A percentile compares a stretch with the other conserved stretches of the same genome.
Evolutionary conservation across 768 basidiomycete genomes (phyloP).

Genomic region (Neoboletus subvelutipes): DNA sequence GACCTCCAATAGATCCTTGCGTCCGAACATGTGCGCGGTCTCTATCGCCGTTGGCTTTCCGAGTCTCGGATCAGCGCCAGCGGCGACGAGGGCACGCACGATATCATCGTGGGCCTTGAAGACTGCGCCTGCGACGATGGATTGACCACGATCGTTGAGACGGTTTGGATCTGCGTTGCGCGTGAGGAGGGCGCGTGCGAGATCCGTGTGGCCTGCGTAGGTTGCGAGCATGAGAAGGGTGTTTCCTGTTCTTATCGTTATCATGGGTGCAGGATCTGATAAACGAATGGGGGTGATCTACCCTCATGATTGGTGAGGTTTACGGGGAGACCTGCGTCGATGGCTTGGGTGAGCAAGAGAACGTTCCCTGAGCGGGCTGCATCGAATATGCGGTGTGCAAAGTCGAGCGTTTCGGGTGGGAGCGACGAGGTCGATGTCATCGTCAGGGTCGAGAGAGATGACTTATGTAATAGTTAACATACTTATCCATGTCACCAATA

Average conservation of each 20-base stretch:
- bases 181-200: constrained; percentile 51
- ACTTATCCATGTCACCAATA: not conserved
- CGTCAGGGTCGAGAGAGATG: not conserved
- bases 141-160: constrained; percentile 69
- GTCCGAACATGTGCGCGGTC: constrained; percentile 65
- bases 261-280: no score
- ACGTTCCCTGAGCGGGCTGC: constrained; percentile 63
- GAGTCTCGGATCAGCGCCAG: constrained; percentile 59
- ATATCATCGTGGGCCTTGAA: constrained; percentile 72
- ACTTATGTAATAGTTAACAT: no score
- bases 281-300: no score
- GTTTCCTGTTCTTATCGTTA: constrained; percentile 48
- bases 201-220: constrained; percentile 62
- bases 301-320: constrained; percentile 77
- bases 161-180: constrained; percentile 66
- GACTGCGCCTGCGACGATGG: constrained; percentile 73
- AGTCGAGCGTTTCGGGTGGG: constrained; percentile 40
- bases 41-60: constrained; percentile 71
- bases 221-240: constrained; percentile 78
- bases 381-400: constrained; percentile 72
- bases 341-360: constrained; percentile 52
- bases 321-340: constrained; percentile 67
- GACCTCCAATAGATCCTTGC: constrained; percentile 51
- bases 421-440: constrained; percentile 13
- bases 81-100: constrained; percentile 50